Base-by-base conservation (phyloP, 1,284 basidiomycete species). In the Ceratobasidium sp. region DNA sequence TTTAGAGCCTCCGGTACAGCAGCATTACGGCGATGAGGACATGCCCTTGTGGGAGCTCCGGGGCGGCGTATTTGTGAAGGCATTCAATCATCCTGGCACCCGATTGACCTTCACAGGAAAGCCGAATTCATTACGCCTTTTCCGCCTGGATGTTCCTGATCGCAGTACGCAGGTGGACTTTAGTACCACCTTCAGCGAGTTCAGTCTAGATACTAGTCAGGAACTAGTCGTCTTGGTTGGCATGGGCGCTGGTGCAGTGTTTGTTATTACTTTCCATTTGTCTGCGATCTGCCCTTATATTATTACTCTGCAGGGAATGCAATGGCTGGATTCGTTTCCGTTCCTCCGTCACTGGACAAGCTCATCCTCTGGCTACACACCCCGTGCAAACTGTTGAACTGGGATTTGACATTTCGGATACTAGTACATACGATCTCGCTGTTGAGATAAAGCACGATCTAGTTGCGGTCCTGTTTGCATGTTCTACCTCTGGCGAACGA, bases 381-480 rank as follows among this genome's bases (percentile, higher is more conserved):
- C 50, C 73, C 8, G n/a, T 41, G 12, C 8, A 55, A 23, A 18
- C 52, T 5, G 52, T 64, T 33, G 14, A 55, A 27, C 38, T 76
- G 23, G 62, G 30, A 27, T 66, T 66, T 46, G 16, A 27, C 0
- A n/a, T 66, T 38, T 14, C n/a, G 41, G 18, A 38, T 33, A 5
- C 38, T 4, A 23, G n/a, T 14, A 48, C 20, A 23, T 66, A 30
- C 23, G 30, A n/a, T 20, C 44, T 48, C 10, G 44, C 68, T 20
- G 30, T 76, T 30, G 73, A 76, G 23, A 41, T 76, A n/a, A 65
- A 54, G 62, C 48, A 41, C 1, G n/a, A 66, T 33, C 23, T 76
- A 18, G n/a, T 66, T 5, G 73, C 50, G 3, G 27, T 41, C n/a
- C 41, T 46, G n/a, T 76, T 76, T 41, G 41, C 70, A 30, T 6